Percentiles rank a stretch among this genome's conserved stretches.
phyloP scores from a whole-genome alignment of 331 rosid genomes.

The Malus hybrid region DNA sequence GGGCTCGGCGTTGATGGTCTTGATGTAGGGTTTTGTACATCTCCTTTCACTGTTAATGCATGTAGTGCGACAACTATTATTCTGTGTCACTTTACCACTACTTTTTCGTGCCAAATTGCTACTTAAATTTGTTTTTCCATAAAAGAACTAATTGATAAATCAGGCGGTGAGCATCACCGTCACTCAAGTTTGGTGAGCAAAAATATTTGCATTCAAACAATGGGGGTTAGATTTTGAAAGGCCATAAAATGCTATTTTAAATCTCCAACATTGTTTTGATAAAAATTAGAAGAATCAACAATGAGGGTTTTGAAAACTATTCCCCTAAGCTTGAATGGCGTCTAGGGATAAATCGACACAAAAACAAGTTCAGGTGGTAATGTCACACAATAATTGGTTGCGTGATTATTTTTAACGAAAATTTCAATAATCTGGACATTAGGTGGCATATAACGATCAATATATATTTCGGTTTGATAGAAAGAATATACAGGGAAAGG shows the following conservation, averaged over 20 bases:
- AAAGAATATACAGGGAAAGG: slow-evolving; percentile 11
- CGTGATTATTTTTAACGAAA: not conserved
- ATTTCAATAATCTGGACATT: not conserved
- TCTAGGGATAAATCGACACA: not conserved
- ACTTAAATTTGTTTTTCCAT: too few species aligned
- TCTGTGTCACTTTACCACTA: not conserved
- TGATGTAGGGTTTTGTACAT: not conserved
- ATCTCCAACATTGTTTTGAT: not conserved
- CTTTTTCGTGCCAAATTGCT: not conserved
- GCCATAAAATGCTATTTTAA: too few species aligned
- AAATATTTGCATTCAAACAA: too few species aligned
- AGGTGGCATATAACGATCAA: not conserved
- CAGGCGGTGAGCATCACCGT: too few species aligned
- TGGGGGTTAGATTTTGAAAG: too few species aligned
- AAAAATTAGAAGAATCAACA: not conserved
- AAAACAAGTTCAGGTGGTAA: not conserved
- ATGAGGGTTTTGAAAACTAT: not conserved
- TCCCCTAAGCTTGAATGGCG: not conserved
- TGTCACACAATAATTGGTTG: not conserved
- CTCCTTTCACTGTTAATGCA: not conserved
- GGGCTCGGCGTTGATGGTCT: not conserved
- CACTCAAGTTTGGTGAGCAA: too few species aligned
- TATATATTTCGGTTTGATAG: not conserved
- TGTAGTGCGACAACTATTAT: not conserved
- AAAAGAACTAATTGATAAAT: too few species aligned